Evolutionary conservation across 1,284 basidiomycete genomes (phyloP), one percentile per base, ranked within the genome.

Genomic region (Ganoderma lucidum): DNA sequence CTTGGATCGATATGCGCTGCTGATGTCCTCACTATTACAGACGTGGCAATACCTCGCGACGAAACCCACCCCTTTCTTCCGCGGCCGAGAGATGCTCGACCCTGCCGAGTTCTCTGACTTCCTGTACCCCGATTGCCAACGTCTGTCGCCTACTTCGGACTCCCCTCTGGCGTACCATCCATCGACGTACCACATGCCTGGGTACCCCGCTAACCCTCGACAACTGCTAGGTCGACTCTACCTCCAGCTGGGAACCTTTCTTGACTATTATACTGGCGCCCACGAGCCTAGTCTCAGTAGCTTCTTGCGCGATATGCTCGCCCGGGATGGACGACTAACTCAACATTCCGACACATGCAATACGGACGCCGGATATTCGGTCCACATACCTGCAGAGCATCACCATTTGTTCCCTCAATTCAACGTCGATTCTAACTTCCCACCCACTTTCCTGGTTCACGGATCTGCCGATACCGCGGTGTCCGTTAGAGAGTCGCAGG

Each of bases 191-290:
- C 77, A 75, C 10, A 87, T 82, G 0, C 88, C 89, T 0, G 87
- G 87, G 9, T 87, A 84, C 72, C 89, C 89, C 2, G 83, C 86
- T 0, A 89, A 90, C 71, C 86, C 86, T 9, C 86, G 90, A 41
- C 89, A 88, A 88, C 81, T 85, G n/a, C 79, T 91, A 35, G 78
- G 83, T 8, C 82, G 88, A 6, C 79, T 91, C 10, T 89, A 88
- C 69, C 80, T 90, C 23, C 90, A 92, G 74, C 81, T 87, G 28
- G 90, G 89, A 15, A 77, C 76, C 1, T 87, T 81, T 64, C 76
- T 91, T 2, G 90, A 92, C 76, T 91, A 91, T 73, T 87, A 85
- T 72, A 88, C 89, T 0, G 90, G 89, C 12, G 75, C 78, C 32
- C 85, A 90, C 73, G 79, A 81, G 6, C 85, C 87, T 4, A 88